Evolutionary conservation across 176 grass and related monocot species (phyloP), one percentile per base, ranked within the genome.

Genomic region (Aegilops longissima): DNA sequence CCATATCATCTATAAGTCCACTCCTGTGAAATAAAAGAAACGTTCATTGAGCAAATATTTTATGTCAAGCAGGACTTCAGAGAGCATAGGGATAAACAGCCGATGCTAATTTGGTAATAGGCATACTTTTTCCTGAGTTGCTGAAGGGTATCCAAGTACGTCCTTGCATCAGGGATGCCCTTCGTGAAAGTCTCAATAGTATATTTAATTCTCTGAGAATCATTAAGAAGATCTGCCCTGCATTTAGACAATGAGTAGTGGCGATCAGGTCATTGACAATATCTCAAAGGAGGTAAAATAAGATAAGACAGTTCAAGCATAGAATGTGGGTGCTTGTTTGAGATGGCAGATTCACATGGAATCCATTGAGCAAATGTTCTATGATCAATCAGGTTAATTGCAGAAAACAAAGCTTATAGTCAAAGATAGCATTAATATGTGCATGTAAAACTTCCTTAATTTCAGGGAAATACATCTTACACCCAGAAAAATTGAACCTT

Each of bases 131-230:
- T 88, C 79, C 94, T 92, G 81, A 99, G 89, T 80, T 97, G 85
- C 70, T 99, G 82, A 83, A 97, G 73, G 38, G 91, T 99, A 65
- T 89, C 89, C 81, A 99, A 78, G 80, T 99, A 99, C 67, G 94
- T 88, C 78, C 94, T 83, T 64, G 90, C 97, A 92, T 99, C 97
- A 87, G 97, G 97, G 78, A 99, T 97, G 52, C 86, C 94, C 6
- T 87, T 83, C 0, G 97, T 99, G 63, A 90, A 84, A 25, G 79
- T 84, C 13, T 96, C 85, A 9, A 99, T 97, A 67, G 85, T 90
- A 77, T 97, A 76, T 77, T 97, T 91, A 83, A 99, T 97, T 77
- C 74, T 90, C 86, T 97, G 83, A 78, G 94, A 92, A 56, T 97
- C 94, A 54, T 90, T 92, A 67, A 94, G 68, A 66, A 99, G 62